Percentiles rank a stretch among this genome's conserved stretches.
These are phyloP conservation scores for Boletus patriciae DNA, from an alignment of 768 basidiomycete species.

Conservation along the genomic window DNA sequence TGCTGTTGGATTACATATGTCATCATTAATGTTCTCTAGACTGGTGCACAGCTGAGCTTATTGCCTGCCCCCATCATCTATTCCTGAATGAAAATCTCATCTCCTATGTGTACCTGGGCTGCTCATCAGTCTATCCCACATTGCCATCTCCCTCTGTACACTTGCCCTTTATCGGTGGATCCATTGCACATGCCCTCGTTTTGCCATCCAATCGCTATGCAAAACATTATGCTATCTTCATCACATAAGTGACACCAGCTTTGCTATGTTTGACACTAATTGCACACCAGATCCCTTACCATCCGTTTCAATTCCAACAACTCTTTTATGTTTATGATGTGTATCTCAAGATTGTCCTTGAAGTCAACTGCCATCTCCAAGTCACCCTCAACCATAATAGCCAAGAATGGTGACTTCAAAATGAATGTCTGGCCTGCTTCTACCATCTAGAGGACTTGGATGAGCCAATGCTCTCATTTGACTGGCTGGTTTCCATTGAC, in stretches of 20 bases:
- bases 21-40: no score
- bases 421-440: constrained; percentile 14
- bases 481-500: constrained; percentile 6
- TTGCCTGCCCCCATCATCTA: no score
- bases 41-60: no score
- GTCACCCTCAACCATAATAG: neutral
- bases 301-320: neutral
- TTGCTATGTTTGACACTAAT: no score
- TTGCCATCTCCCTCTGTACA: constrained; percentile 15
- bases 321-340: constrained; percentile 1
- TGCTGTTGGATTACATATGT: no score
- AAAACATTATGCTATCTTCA: constrained; percentile 3
- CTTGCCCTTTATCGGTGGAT: constrained; percentile 9
- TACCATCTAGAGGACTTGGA: constrained; percentile 7
- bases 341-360: constrained; percentile 12
- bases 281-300: constrained; percentile 5
- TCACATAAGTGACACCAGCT: neutral
- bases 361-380: neutral
- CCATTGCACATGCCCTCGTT: constrained; percentile 5
- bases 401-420: constrained; percentile 5
- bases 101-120: constrained; percentile 9
- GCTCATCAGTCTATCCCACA: neutral
- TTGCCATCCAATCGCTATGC: constrained; percentile 6
- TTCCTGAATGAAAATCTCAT: constrained; percentile 13
- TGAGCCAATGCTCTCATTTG: neutral